phyloP scores from a whole-genome alignment of 2,329 filamentous ascomycete genomes.

The Chlorencoelia australis region DNA sequence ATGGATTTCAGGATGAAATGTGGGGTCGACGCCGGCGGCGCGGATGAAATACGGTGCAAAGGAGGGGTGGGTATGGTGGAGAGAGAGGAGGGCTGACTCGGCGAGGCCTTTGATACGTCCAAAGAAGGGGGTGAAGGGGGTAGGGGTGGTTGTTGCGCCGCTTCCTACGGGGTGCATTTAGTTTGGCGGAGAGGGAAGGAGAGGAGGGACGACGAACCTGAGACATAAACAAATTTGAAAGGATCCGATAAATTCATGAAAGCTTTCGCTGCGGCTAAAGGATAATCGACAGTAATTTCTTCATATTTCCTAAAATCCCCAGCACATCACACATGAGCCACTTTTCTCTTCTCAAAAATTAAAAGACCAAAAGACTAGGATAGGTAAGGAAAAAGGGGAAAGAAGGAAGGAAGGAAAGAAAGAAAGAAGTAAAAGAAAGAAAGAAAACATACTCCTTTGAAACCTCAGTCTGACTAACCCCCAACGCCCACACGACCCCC shows the following conservation, averaged over 20 bases:
- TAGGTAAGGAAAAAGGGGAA: too few species aligned
- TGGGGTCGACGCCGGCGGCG: slow-evolving; percentile 48
- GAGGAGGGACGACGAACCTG: too few species aligned
- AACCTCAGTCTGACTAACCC: slow-evolving; percentile 52
- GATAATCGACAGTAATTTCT: slow-evolving; percentile 57
- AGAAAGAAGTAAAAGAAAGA: neutral
- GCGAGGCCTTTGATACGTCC: slow-evolving; percentile 57
- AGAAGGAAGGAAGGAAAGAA: too few species aligned
- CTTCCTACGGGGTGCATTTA: too few species aligned
- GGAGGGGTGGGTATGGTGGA: slow-evolving; percentile 44
- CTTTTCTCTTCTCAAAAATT: neutral
- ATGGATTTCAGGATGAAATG: slow-evolving; percentile 31
- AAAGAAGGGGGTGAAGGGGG: slow-evolving; percentile 45
- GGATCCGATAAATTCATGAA: slow-evolving; percentile 35
- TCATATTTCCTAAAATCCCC: slow-evolving; percentile 45
- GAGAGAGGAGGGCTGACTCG: slow-evolving; percentile 46
- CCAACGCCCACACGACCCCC: slow-evolving; percentile 66
- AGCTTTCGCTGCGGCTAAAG: slow-evolving; percentile 52
- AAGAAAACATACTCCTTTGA: slow-evolving; percentile 40
- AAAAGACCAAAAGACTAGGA: too few species aligned
- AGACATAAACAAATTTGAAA: slow-evolving; percentile 64
- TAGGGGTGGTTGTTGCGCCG: slow-evolving; percentile 45
- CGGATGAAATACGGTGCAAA: slow-evolving; percentile 38
- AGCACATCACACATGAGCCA: slow-evolving; percentile 1
- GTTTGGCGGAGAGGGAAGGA: too few species aligned